Conservation (phyloP, 768 basidiomycete genomes). For the Tulasnella sp. region DNA sequence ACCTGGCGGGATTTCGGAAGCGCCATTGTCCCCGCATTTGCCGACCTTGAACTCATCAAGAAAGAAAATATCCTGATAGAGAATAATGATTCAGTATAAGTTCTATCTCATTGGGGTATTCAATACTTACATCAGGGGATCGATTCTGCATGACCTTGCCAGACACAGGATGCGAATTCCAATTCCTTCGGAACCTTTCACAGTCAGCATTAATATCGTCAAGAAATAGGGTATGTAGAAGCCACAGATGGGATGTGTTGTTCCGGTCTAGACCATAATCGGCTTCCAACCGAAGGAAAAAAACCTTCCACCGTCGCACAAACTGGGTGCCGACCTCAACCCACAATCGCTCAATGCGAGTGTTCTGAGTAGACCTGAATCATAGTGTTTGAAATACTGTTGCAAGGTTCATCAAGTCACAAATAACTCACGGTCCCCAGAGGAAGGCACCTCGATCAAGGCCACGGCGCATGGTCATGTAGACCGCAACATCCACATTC, state of each 20-base stretch:
- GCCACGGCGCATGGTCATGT: conserved; percentile 21
- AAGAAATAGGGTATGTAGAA: too few species aligned
- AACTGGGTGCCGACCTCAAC: not conserved
- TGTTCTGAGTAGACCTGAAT: not conserved
- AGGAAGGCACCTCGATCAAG: conserved; percentile 20
- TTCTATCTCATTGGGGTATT: too few species aligned
- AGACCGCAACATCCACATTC: conserved; percentile 23
- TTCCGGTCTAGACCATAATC: not conserved
- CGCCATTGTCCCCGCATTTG: too few species aligned
- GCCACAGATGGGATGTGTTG: not conserved
- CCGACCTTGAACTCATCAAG: too few species aligned
- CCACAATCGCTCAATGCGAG: not conserved
- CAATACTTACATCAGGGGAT: too few species aligned
- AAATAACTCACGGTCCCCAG: conserved; percentile 20
- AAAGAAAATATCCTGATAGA: too few species aligned
- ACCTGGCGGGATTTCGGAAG: too few species aligned
- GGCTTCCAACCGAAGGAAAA: not conserved
- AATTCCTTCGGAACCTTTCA: too few species aligned
- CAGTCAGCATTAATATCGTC: too few species aligned
- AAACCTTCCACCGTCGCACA: not conserved
- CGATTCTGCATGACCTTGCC: too few species aligned
- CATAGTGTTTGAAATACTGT: not conserved
- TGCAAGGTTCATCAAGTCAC: not conserved
- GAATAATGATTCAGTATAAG: too few species aligned
- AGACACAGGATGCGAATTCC: too few species aligned